Percentiles rank a stretch among this genome's conserved stretches.
Evolutionary conservation across 352 stramenopile species (phyloP).

Genomic region (Globisporangium recalcitrans): DNA sequence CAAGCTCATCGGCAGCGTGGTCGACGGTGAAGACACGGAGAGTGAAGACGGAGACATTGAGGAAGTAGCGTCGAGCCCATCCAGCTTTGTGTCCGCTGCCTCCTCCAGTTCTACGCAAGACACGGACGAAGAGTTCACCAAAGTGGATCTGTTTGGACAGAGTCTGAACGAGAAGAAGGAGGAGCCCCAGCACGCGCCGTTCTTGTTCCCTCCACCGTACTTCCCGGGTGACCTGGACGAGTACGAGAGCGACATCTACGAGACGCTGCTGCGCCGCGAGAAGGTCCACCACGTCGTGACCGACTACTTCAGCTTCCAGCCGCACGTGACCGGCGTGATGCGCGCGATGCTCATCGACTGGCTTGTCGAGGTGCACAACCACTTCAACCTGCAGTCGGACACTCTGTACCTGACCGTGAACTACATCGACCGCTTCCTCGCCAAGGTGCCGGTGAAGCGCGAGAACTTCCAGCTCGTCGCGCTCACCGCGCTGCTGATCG

Average conservation of each 20-base stretch:
- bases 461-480: slow-evolving; percentile 97
- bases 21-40: slow-evolving; percentile 16
- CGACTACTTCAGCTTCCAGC: slow-evolving; percentile 48
- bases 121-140: background rate
- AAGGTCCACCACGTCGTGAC: slow-evolving; percentile 40
- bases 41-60: slow-evolving; percentile 13
- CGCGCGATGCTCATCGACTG: slow-evolving; percentile 70
- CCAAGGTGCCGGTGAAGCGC: slow-evolving; percentile 80
- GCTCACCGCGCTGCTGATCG: slow-evolving; percentile 94
- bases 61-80: background rate
- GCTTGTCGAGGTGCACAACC: slow-evolving; percentile 95
- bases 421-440: slow-evolving; percentile 97
- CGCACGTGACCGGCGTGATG: slow-evolving; percentile 53
- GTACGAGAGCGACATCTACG: slow-evolving; percentile 50
- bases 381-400: slow-evolving; percentile 96
- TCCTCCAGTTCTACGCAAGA: background rate
- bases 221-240: slow-evolving; percentile 39
- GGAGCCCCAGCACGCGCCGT: slow-evolving; percentile 11
- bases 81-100: background rate
- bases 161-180: slow-evolving; percentile 2
- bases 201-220: slow-evolving; percentile 24
- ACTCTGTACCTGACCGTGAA: slow-evolving; percentile 98
- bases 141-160: slow-evolving; percentile 14
- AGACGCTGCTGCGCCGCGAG: slow-evolving; percentile 38
- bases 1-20: background rate